Evolutionary conservation across 2,329 filamentous ascomycete genomes (phyloP).

Genomic region (Didymellaceae sp.): DNA sequence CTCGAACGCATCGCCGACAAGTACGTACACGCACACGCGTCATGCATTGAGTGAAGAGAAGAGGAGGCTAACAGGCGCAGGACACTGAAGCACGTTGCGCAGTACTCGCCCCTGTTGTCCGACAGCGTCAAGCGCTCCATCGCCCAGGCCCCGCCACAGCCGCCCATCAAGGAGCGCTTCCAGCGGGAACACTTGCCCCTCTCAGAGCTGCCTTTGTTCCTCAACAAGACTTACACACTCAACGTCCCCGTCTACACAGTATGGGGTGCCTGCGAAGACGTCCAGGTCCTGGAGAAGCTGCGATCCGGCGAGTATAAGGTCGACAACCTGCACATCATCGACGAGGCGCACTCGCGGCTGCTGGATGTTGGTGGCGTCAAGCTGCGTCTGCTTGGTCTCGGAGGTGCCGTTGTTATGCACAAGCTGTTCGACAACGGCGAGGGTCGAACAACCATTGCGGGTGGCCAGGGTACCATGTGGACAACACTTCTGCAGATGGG

Average conservation of each 20-base stretch:
- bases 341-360: slow-evolving; percentile 94
- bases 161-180: slow-evolving; percentile 82
- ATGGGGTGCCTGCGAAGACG: slow-evolving; percentile 98
- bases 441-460: slow-evolving; percentile 95
- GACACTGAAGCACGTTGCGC: slow-evolving; percentile 96
- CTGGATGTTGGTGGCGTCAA: slow-evolving; percentile 96
- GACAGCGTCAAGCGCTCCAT: slow-evolving; percentile 74
- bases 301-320: slow-evolving; percentile 98
- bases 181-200: slow-evolving; percentile 81
- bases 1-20: slow-evolving; percentile 98
- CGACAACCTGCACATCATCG: slow-evolving; percentile 95
- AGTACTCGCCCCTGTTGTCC: slow-evolving; percentile 93
- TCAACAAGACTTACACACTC: slow-evolving; percentile 86
- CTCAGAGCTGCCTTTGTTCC: slow-evolving; percentile 88
- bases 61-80: slow-evolving; percentile 55
- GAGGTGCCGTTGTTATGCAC: slow-evolving; percentile 98
- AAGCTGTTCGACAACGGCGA: slow-evolving; percentile 99
- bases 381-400: slow-evolving; percentile 88
- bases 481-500: slow-evolving; percentile 98
- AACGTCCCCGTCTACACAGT: slow-evolving; percentile 98
- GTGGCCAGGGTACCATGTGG: slow-evolving; percentile 99
- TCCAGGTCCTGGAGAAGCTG: slow-evolving; percentile 96
- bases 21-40: slow-evolving; percentile 59
- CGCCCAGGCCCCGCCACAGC: slow-evolving; percentile 70
- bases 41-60: slow-evolving; percentile 4